A percentile compares a stretch with the other conserved stretches of the same genome.
Evolutionary conservation across 2,329 filamentous ascomycete genomes (phyloP).

Genomic region (Colletotrichum melonis): DNA sequence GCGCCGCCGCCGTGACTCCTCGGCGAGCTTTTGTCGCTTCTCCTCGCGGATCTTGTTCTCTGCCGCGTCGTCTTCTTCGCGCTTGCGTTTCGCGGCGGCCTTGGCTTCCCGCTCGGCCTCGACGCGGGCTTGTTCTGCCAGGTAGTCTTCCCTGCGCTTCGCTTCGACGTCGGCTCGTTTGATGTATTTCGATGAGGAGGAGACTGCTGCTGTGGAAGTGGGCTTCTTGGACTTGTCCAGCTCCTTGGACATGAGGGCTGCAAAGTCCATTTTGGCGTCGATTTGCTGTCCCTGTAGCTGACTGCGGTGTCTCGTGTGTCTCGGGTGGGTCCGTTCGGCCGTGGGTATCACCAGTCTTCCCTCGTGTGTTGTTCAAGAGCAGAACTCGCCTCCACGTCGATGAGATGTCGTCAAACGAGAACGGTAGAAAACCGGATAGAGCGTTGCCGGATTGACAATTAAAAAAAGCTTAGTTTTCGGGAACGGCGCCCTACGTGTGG

Average conservation of each 20-base stretch:
- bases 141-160: constrained; percentile 82
- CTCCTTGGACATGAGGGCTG: constrained; percentile 90
- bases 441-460: constrained; percentile 11
- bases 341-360: constrained; percentile 7
- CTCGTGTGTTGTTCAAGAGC: background rate
- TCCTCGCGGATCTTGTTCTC: constrained; percentile 79
- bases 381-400: background rate
- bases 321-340: constrained; percentile 6
- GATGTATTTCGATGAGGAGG: constrained; percentile 77
- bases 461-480: constrained; percentile 26
- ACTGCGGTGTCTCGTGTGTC: background rate
- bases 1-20: constrained; percentile 77
- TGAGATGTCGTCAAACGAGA: constrained; percentile 28
- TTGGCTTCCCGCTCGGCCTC: constrained; percentile 78
- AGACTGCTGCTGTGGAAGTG: constrained; percentile 41
- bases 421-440: constrained; percentile 25
- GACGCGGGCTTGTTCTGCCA: constrained; percentile 80
- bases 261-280: constrained; percentile 84
- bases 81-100: constrained; percentile 83
- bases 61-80: constrained; percentile 84
- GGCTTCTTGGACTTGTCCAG: constrained; percentile 81
- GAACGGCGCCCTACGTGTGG: constrained; percentile 18
- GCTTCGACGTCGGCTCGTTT: constrained; percentile 90
- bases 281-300: background rate
- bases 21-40: constrained; percentile 83